Conservation (phyloP, 2,329 filamentous ascomycete species). For the Ophiostoma triangulosporum region DNA sequence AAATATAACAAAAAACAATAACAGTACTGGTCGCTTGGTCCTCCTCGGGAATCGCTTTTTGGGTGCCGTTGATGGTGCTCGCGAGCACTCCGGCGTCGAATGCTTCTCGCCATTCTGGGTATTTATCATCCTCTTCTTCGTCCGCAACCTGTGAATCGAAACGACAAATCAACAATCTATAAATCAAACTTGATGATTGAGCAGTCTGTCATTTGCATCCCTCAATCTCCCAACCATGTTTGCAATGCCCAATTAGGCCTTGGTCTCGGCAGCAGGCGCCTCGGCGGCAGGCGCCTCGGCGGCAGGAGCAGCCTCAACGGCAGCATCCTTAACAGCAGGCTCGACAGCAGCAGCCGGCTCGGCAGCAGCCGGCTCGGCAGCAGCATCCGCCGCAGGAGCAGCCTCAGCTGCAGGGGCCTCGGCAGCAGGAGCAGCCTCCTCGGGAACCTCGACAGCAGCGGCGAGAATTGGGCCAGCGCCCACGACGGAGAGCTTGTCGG, state of each 20-base stretch:
- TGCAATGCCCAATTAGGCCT: too few species aligned
- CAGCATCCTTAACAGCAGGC: background rate
- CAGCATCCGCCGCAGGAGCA: background rate
- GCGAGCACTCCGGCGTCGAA: background rate
- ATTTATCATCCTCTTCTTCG: background rate
- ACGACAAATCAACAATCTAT: background rate
- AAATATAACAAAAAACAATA: constrained; percentile 1
- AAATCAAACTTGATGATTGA: too few species aligned
- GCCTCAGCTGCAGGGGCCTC: background rate
- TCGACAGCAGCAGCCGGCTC: background rate
- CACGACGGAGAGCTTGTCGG: constrained; percentile 19
- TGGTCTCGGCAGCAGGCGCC: constrained; percentile 2
- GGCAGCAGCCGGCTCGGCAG: background rate
- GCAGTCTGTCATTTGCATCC: too few species aligned
- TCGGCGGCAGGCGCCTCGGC: background rate
- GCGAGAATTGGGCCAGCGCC: constrained; percentile 17
- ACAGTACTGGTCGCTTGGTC: constrained; percentile 4
- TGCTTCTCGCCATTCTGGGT: constrained; percentile 2
- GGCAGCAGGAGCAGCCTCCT: background rate
- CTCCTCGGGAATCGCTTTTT: background rate
- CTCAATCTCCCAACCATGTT: too few species aligned
- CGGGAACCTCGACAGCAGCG: constrained; percentile 3
- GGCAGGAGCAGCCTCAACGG: background rate
- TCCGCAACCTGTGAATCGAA: too few species aligned
- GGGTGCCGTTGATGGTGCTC: background rate